Evolutionary conservation across 306 rosid genomes (phyloP), one percentile per base, ranked within the genome.

Genomic region (Begonia fuchsioides): DNA sequence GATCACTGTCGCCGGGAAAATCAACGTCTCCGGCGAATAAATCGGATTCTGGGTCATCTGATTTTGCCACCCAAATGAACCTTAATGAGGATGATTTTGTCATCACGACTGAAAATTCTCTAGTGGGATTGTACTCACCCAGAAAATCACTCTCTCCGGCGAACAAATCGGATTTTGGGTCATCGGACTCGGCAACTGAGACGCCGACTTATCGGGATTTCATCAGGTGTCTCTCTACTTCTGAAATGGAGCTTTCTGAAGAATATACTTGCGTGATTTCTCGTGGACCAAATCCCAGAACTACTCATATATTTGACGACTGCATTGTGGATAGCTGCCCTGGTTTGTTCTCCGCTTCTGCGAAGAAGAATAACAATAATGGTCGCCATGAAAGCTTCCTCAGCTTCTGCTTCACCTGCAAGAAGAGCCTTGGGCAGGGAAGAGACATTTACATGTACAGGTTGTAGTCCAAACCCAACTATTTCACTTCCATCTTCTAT

Each of bases 251-350:
- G 68, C 82, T 68, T 1, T 90, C 95, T 1, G 97, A 90, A 66
- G 95, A 90, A 15, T 90, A 90, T 35, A 90, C 97, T 1, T 83
- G 97, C 8, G 93, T 90, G 55, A 84, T 79, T 32, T 62, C 70
- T 0, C 92, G 72, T 45, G 87, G 95, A 0, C 93, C 95, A 0
- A 88, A 84, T 43, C 95, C 97, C 9, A 75, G 51, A 75, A 78
- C 95, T 38, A 81, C 74, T 11, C 97, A 81, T 41, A 90, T 90
- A 55, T 84, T 76, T 15, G 90, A 76, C 50, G 72, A 84, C 38
- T 76, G 84, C 70, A 56, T 90, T 32, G 76, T 90, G 45, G 76
- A 78, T 56, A 80, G 79, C 67, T 65, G 66, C 45, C 61, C 61
- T 45, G 86, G 76, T 49, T 71, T 47, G 9, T 64, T 60, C 56